Conservation (phyloP, 2,329 filamentous ascomycete species). For the Fusarium nisikadoi region DNA sequence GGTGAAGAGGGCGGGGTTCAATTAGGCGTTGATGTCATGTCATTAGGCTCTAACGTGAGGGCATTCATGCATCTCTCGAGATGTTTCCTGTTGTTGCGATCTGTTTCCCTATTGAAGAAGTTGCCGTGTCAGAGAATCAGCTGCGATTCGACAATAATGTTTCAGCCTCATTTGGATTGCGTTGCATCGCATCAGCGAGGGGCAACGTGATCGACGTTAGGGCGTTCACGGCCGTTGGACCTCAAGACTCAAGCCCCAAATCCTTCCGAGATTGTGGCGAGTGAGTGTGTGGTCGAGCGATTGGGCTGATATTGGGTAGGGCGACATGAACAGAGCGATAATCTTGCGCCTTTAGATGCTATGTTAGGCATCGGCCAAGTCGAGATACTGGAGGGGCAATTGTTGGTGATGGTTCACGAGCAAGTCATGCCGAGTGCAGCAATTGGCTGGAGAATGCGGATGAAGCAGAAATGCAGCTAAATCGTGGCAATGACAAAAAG, state of each 20-base stretch:
- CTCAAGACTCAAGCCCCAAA: slow-evolving; percentile 16
- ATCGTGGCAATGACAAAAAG: slow-evolving; percentile 16
- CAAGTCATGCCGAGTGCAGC: background rate
- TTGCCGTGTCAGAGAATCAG: slow-evolving; percentile 8
- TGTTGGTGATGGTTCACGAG: slow-evolving; percentile 3
- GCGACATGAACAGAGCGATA: slow-evolving; percentile 15
- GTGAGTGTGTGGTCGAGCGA: slow-evolving; percentile 1
- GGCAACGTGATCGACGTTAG: slow-evolving; percentile 41
- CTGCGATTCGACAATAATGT: slow-evolving; percentile 31
- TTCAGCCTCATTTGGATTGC: slow-evolving; percentile 38
- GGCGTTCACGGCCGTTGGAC: slow-evolving; percentile 25
- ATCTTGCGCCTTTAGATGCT: background rate
- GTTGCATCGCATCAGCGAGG: slow-evolving; percentile 39
- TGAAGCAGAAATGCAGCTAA: slow-evolving; percentile 7
- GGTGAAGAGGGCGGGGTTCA: slow-evolving; percentile 11
- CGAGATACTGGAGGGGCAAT: background rate
- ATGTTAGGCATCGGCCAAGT: slow-evolving; percentile 9
- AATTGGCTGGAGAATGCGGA: slow-evolving; percentile 5
- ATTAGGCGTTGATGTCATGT: slow-evolving; percentile 28
- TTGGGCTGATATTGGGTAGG: slow-evolving; percentile 37
- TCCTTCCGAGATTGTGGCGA: slow-evolving; percentile 24
- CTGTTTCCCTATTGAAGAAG: slow-evolving; percentile 2
- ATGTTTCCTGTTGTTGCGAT: slow-evolving; percentile 15
- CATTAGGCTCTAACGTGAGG: slow-evolving; percentile 19
- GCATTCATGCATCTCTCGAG: slow-evolving; percentile 6